Percentiles rank a stretch among this genome's conserved stretches.
Evolutionary conservation across 306 rosid species (phyloP).

Genomic region (Sphenostylis stenocarpa): DNA sequence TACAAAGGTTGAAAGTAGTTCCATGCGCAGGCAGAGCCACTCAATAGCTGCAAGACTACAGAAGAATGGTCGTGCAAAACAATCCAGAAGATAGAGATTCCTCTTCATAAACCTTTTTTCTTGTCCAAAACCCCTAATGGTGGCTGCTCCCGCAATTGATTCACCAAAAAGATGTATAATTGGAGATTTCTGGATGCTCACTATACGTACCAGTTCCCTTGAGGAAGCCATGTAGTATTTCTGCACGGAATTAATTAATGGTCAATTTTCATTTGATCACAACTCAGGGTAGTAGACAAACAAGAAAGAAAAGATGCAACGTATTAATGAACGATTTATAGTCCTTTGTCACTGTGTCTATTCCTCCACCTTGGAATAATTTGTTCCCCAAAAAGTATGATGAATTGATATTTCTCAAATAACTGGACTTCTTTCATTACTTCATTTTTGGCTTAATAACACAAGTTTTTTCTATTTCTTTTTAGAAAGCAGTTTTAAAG

Average conservation of each 20-base stretch:
- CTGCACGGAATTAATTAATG: slow-evolving; percentile 45
- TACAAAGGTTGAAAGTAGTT: slow-evolving; percentile 76
- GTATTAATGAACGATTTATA: not conserved
- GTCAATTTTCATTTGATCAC: slow-evolving; percentile 21
- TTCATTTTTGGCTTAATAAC: not conserved
- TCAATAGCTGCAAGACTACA: slow-evolving; percentile 92
- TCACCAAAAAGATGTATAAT: slow-evolving; percentile 80
- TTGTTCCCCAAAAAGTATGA: not conserved
- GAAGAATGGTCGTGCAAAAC: slow-evolving; percentile 88
- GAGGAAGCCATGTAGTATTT: slow-evolving; percentile 97
- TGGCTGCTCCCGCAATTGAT: slow-evolving; percentile 88
- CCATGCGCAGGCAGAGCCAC: slow-evolving; percentile 95
- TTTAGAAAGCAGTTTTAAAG: not conserved
- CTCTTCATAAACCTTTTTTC: slow-evolving; percentile 89
- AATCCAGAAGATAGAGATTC: slow-evolving; percentile 83
- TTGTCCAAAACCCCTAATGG: slow-evolving; percentile 91
- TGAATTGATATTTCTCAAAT: not conserved
- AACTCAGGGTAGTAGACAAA: not conserved
- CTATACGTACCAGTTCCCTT: slow-evolving; percentile 89
- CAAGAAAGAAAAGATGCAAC: slow-evolving; percentile 7
- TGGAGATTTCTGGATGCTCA: slow-evolving; percentile 92
- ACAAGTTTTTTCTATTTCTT: not conserved
- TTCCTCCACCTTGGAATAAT: not conserved
- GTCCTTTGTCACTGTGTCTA: not conserved
- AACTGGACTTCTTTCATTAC: not conserved